Evolutionary conservation across 208 protist species (phyloP).

Genomic region (Polymyxa betae): DNA sequence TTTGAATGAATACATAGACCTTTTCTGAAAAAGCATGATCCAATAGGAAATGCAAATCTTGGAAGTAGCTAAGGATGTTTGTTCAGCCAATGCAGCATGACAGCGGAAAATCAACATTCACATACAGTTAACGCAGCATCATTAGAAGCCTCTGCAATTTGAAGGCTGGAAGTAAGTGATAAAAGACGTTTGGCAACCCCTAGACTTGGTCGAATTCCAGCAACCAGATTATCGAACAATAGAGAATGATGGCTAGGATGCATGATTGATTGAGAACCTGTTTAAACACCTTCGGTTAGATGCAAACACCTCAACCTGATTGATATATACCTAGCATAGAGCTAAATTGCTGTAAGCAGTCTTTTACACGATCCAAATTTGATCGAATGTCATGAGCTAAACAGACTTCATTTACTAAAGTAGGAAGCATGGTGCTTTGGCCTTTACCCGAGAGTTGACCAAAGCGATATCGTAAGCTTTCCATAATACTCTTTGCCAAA

Average conservation of each 20-base stretch:
- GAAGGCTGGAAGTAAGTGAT: background rate
- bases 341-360: too few relatives aligned
- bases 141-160: background rate
- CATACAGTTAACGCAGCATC: background rate
- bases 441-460: background rate
- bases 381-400: background rate
- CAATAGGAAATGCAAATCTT: background rate
- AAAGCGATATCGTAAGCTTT: background rate
- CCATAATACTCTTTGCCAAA: background rate
- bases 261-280: background rate
- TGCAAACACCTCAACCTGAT: background rate
- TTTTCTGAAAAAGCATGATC: background rate
- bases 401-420: background rate
- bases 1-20: background rate
- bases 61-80: background rate
- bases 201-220: background rate
- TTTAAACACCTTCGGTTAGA: background rate
- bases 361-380: too few relatives aligned
- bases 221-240: background rate
- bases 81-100: background rate
- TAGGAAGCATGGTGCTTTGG: background rate
- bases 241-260: background rate
- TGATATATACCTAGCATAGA: background rate
- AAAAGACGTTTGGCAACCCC: background rate
- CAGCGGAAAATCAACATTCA: background rate